Evolutionary conservation across 1,284 basidiomycete genomes (phyloP).

Genomic region (Ustilago tritici): DNA sequence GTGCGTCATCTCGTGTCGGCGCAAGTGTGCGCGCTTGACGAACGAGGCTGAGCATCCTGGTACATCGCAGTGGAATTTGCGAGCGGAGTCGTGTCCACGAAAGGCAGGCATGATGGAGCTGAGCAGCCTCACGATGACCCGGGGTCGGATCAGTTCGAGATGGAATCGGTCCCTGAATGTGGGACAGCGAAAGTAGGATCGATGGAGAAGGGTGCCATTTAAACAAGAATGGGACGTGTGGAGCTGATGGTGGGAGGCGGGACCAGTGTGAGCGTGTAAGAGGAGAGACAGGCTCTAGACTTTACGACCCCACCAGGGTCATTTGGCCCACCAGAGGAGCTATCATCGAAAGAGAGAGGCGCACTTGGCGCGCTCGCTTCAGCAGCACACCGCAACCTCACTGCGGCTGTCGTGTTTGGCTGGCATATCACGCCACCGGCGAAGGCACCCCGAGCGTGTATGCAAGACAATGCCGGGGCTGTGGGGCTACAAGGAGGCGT

Average conservation of each 20-base stretch:
- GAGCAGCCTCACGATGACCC: neutral
- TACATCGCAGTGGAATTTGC: constrained; percentile 40
- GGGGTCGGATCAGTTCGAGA: neutral
- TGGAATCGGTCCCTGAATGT: constrained; percentile 5
- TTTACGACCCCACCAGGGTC: constrained; percentile 22
- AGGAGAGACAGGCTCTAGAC: neutral
- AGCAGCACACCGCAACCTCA: neutral
- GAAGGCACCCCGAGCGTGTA: neutral
- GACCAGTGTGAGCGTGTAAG: neutral
- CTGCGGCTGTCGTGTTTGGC: constrained; percentile 11
- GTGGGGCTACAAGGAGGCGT: neutral
- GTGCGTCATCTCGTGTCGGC: constrained; percentile 52
- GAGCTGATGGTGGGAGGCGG: constrained; percentile 7
- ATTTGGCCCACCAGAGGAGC: constrained; percentile 18
- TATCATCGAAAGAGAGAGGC: neutral
- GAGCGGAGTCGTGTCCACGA: constrained; percentile 34
- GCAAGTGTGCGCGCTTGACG: constrained; percentile 48
- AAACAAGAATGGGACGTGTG: constrained; percentile 3
- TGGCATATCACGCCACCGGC: constrained; percentile 17
- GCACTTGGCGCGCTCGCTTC: constrained; percentile 16
- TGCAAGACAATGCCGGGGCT: constrained; percentile 4
- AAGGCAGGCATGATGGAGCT: constrained; percentile 33
- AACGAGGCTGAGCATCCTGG: constrained; percentile 47
- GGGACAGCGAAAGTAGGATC: constrained; percentile 19
- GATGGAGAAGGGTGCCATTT: constrained; percentile 3